phyloP scores from a whole-genome alignment of 345 rosid genomes.

The Mallotus nudiflorus region DNA sequence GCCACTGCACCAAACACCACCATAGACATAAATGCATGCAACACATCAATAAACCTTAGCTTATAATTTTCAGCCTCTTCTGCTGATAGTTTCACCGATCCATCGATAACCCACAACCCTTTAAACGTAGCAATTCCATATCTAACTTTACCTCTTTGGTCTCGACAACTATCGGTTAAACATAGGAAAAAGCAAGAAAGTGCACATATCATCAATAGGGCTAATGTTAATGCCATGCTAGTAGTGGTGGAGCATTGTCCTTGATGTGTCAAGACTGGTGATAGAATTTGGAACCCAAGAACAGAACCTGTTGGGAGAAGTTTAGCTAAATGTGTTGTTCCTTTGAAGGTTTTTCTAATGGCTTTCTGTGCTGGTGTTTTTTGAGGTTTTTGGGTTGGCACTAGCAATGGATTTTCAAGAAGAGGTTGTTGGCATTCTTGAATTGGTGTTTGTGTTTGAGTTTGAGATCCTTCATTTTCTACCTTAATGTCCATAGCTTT shows the following conservation, averaged over 20 bases:
- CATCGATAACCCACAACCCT: conserved; percentile 64
- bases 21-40: conserved; percentile 59
- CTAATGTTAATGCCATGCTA: conserved; percentile 41
- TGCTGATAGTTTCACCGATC: conserved; percentile 28
- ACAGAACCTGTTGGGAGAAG: conserved; percentile 76
- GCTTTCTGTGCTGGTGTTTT: conserved; percentile 51
- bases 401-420: background rate
- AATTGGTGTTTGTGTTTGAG: background rate
- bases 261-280: conserved; percentile 62
- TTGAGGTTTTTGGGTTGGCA: conserved; percentile 20
- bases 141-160: conserved; percentile 64
- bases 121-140: conserved; percentile 61
- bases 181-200: conserved; percentile 53
- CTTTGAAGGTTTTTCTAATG: conserved; percentile 62
- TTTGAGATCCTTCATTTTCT: background rate
- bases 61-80: conserved; percentile 45
- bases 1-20: conserved; percentile 59
- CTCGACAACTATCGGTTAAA: conserved; percentile 67
- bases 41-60: conserved; percentile 53
- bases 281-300: conserved; percentile 61
- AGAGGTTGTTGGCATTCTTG: conserved; percentile 8
- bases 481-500: background rate
- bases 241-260: conserved; percentile 55
- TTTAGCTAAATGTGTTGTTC: conserved; percentile 54
- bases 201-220: conserved; percentile 43